A percentile compares a stretch with the other conserved stretches of the same genome.
phyloP scores from a whole-genome alignment of 768 basidiomycete genomes.

The Rhodotorula babjevae region DNA sequence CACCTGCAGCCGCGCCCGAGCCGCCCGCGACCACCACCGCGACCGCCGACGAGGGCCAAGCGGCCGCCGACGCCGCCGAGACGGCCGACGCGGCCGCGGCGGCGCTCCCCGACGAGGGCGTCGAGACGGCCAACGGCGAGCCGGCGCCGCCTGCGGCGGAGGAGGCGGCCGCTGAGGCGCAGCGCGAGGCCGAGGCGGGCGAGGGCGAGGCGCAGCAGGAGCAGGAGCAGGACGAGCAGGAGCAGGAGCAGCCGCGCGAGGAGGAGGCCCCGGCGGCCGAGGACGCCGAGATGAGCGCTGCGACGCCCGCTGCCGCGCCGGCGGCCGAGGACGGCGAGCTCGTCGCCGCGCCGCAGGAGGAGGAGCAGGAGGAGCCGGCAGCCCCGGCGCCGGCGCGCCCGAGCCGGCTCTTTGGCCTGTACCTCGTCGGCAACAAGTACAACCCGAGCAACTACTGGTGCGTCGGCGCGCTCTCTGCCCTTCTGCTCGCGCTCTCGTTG shows the following conservation, averaged over 20 bases:
- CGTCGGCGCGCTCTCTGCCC: conserved; percentile 23
- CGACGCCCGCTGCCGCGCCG: neutral
- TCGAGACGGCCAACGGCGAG: conserved; percentile 15
- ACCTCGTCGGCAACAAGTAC: conserved; percentile 93
- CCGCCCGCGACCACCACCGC: neutral
- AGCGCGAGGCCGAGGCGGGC: conserved; percentile 32
- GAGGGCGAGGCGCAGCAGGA: conserved; percentile 30
- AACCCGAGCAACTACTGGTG: conserved; percentile 91
- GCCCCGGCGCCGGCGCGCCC: neutral
- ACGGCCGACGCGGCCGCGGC: conserved; percentile 21
- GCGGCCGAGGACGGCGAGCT: conserved; percentile 30
- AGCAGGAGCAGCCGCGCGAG: too few relatives aligned
- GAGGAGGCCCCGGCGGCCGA: neutral
- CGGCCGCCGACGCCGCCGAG: conserved; percentile 19
- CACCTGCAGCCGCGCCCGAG: neutral
- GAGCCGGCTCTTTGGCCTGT: conserved; percentile 57
- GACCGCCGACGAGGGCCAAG: neutral
- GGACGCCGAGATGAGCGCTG: conserved; percentile 11
- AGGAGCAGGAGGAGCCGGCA: conserved; percentile 39
- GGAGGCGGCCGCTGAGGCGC: conserved; percentile 29
- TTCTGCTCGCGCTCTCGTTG: neutral
- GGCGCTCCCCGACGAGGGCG: conserved; percentile 29
- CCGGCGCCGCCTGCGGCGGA: conserved; percentile 23
- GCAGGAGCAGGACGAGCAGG: conserved; percentile 20
- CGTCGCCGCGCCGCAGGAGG: neutral